Conservation (phyloP, 768 basidiomycete genomes). For the Russula abietina region DNA sequence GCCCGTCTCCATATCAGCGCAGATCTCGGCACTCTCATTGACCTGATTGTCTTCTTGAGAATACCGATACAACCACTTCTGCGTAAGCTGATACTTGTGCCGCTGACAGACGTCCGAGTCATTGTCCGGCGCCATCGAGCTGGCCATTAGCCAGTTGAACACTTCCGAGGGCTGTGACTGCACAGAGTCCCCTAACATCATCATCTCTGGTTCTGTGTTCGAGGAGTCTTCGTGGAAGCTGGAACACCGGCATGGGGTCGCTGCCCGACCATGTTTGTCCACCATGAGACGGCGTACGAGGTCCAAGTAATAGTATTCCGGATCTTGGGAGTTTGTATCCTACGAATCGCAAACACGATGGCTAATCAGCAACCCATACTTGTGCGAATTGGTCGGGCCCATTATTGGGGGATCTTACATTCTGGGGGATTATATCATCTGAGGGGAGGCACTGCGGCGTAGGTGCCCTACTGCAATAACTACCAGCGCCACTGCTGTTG, state of each 20-base stretch:
- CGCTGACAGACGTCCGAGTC: not conserved
- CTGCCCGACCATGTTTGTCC: not conserved
- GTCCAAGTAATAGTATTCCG: not conserved
- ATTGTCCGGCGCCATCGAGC: conserved; percentile 6
- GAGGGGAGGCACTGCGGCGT: not conserved
- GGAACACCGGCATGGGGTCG: not conserved
- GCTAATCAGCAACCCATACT: not conserved
- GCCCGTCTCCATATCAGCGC: not conserved
- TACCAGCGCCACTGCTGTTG: not conserved
- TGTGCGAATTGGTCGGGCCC: not conserved
- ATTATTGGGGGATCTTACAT: not conserved
- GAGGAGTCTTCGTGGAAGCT: not conserved
- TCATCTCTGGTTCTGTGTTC: not conserved
- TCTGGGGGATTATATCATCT: no score
- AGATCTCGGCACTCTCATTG: not conserved
- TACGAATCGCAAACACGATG: not conserved
- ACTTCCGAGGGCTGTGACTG: no score
- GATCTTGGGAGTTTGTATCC: not conserved
- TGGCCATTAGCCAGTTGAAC: not conserved
- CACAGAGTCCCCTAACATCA: not conserved
- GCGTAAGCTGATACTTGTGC: conserved; percentile 16
- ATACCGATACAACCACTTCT: conserved; percentile 17
- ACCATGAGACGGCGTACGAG: conserved; percentile 1
- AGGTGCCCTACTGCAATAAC: not conserved
- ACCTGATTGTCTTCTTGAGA: not conserved